Base-by-base conservation (phyloP, 1,284 basidiomycete genomes). In the Rhodotorula sp. region DNA sequence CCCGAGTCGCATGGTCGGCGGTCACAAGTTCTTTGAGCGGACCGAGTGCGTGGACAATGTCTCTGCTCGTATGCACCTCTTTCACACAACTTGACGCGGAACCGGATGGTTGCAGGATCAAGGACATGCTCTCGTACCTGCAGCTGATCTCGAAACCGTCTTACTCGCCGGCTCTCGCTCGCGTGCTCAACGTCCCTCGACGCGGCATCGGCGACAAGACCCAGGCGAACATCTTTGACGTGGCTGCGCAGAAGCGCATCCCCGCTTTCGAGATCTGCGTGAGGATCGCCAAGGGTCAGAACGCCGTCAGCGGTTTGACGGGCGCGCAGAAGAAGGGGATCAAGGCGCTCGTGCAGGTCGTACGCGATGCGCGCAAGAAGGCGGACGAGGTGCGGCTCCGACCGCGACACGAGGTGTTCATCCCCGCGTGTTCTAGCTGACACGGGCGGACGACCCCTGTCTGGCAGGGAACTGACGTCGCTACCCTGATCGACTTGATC, bases 11-110 rank as follows among this genome's bases (percentile, higher is more conserved):
- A 85, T 95, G 63, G 84, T 95, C 15, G 89, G 88, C 22, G 91
- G 91, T 0, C 87, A 90, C 79, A 91, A 89, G 79, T 94, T 94
- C 85, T 95, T 94, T 77, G 91, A 94, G 72, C 87, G 92, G 14
- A 80, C 86, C 74, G 91, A 83, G 87, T 87, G 54, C 60, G 79
- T 59, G 30, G 12, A 22, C 1, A 29, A 29, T 42, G 24, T 12
- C 12, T 1, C 18, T n/a, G 30, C 14, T 20, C 49, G 29, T 3
- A 29, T 12, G 48, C 48, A 55, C 7, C 4, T 29, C 53, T 55
- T 6, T 1, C 4, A 18, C 26, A 15, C 14, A n/a, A 18, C 26
- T 29, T 55, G 15, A 55, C 26, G n/a, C 53, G 53, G 18, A 6
- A 17, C 37, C 24, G 6, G 6, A 6, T 44, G 8, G 26, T 10